phyloP scores from a whole-genome alignment of 345 rosid genomes.

The Moringa oleifera region DNA sequence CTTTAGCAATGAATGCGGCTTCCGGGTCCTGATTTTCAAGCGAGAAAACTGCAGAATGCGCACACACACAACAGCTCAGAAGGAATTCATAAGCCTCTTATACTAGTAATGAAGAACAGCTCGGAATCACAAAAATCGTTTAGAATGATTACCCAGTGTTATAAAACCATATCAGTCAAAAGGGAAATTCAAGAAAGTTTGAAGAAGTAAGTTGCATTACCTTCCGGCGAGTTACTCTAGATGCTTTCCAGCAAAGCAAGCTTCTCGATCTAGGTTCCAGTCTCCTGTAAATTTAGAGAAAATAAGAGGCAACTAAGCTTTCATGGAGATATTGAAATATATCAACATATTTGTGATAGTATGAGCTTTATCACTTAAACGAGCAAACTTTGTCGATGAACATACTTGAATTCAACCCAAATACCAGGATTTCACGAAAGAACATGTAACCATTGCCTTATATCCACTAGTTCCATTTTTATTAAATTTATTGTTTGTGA shows the following conservation, averaged over 20 bases:
- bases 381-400: not conserved
- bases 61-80: not conserved
- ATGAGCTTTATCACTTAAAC: not conserved
- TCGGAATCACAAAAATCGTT: not conserved
- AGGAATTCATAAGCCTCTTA: not conserved
- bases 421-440: not conserved
- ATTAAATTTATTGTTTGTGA: not conserved
- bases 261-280: slow-evolving; percentile 87
- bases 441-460: not conserved
- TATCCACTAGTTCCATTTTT: too few species aligned
- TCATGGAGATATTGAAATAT: not conserved
- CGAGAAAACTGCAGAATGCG: slow-evolving; percentile 50
- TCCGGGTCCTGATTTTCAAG: slow-evolving; percentile 51
- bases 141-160: not conserved
- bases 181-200: not conserved
- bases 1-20: slow-evolving; percentile 62
- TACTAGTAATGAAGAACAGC: too few species aligned
- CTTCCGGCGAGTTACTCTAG: slow-evolving; percentile 60
- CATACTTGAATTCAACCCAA: not conserved
- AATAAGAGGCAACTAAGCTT: slow-evolving; percentile 8
- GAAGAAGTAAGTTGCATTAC: slow-evolving; percentile 31
- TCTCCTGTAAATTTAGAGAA: slow-evolving; percentile 48
- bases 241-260: slow-evolving; percentile 85
- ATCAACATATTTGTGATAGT: not conserved
- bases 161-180: not conserved